Evolutionary conservation across 139 green algal species (phyloP), one percentile per base, ranked within the genome.

Genomic region (Edaphochlamys debaryana): DNA sequence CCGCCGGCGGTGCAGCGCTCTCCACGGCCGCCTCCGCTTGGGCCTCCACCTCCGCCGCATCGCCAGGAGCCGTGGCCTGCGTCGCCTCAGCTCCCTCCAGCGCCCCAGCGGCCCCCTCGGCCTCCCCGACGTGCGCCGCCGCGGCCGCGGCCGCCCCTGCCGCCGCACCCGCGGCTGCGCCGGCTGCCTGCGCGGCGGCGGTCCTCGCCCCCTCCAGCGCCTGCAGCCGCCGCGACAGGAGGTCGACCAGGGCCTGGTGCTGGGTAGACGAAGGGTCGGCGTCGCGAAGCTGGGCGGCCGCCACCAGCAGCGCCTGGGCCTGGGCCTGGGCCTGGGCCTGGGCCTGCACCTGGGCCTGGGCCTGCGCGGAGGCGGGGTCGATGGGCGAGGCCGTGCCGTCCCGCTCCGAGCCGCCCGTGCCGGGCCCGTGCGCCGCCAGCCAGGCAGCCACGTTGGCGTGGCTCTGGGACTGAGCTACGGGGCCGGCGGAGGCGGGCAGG

Each of bases 391-490:
- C 45, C 11, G 45, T 13, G 45, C 45, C 67, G 15, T 73, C 37
- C 13, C 38, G 37, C 25, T 73, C 67, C 30, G 41, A 19, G 6
- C 40, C 67, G 13, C 34, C 41, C 1, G 54, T 45, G 17, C 4
- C 30, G 3, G 20, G 45, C 11, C 45, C 62, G 30, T 81, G 62
- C 13, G 75, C 40, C 0, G 75, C 76, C 32, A 82, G 42, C 76
- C 76, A 82, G 42, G 76, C 76, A 8, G 76, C 62, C 42, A 82
- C 76, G 32, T 82, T 82, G 32, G 76, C 76, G 34, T 74, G 62
- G 41, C 76, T 82, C 13, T 64, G 42, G 8, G 76, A 73, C 76
- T 82, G 76, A 8, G 32, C 76, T 3, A 82, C 76, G 62, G 62
- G 76, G 8, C 76, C 76, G n/a, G 20, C 63, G 41, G 1, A 52